Evolutionary conservation across 2,329 filamentous ascomycete species (phyloP).

Genomic region (Erysiphe pulchra): DNA sequence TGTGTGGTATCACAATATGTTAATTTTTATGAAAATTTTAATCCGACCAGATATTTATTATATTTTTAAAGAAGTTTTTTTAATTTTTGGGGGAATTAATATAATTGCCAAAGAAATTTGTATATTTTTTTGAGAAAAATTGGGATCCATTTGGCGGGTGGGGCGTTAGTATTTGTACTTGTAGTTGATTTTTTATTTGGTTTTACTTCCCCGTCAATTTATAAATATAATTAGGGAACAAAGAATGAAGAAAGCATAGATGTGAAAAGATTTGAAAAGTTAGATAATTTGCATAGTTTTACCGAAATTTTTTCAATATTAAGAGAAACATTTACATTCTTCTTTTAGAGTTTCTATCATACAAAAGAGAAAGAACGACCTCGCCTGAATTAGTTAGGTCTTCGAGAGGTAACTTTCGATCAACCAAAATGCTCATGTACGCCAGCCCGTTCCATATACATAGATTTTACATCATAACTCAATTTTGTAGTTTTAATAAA

Average conservation of each 20-base stretch:
- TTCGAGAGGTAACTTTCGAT: not conserved
- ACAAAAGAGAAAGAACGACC: too few species aligned
- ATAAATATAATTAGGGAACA: too few species aligned
- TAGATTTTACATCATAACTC: not conserved
- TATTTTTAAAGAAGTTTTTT: not conserved
- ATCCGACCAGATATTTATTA: not conserved
- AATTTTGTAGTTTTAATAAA: not conserved
- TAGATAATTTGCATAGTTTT: too few species aligned
- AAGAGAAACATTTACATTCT: too few species aligned
- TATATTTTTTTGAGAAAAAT: not conserved
- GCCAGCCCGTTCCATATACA: not conserved
- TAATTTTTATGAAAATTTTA: slow-evolving; percentile 12
- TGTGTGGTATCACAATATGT: slow-evolving; percentile 50
- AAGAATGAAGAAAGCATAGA: too few species aligned
- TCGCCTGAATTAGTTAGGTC: not conserved
- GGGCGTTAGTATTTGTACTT: too few species aligned
- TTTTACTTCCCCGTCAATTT: too few species aligned
- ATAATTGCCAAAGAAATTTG: not conserved
- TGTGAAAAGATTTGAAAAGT: too few species aligned
- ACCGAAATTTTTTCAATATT: too few species aligned
- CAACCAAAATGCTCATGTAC: not conserved
- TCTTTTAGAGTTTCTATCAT: too few species aligned
- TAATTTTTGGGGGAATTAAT: not conserved
- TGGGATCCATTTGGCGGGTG: not conserved
- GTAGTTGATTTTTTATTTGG: too few species aligned